These are phyloP conservation scores for Macrophomina tecta DNA, from an alignment of 2,329 filamentous ascomycete genomes.

Conservation along the genomic window DNA sequence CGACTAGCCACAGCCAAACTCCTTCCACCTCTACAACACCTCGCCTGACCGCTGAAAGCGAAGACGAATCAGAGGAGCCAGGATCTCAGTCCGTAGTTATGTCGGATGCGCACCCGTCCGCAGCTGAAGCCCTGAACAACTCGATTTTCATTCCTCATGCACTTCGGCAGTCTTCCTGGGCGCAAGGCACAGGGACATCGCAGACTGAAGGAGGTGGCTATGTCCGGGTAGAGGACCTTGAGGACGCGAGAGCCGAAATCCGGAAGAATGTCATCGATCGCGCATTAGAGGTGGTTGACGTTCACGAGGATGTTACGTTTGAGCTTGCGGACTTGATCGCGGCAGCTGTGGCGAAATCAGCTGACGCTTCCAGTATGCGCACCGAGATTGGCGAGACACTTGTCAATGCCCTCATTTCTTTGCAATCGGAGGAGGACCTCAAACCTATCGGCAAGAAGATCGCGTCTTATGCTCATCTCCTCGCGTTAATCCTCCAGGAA, in stretches of 20 bases:
- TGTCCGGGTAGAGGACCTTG: conserved; percentile 77
- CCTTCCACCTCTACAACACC: conserved; percentile 16
- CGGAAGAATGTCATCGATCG: conserved; percentile 83
- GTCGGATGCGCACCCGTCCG: conserved; percentile 38
- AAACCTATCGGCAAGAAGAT: conserved; percentile 70
- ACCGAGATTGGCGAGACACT: conserved; percentile 81
- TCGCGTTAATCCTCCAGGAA: conserved; percentile 87
- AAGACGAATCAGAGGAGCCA: conserved; percentile 36
- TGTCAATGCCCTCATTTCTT: conserved; percentile 78
- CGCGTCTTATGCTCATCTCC: conserved; percentile 87
- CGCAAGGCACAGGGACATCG: not conserved
- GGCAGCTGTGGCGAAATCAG: conserved; percentile 69
- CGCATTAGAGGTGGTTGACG: conserved; percentile 86
- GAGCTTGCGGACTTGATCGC: conserved; percentile 88
- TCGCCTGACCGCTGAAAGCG: conserved; percentile 10
- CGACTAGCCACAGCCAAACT: conserved; percentile 33
- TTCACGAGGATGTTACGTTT: conserved; percentile 86
- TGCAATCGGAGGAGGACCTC: conserved; percentile 64
- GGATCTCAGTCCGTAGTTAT: conserved; percentile 48
- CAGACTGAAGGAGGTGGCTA: conserved; percentile 36
- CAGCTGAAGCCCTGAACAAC: not conserved
- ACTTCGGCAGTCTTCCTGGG: conserved; percentile 5
- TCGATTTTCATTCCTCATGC: conserved; percentile 20
- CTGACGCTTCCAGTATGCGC: conserved; percentile 63
- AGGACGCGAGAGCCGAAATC: conserved; percentile 74